A percentile compares a stretch with the other conserved stretches of the same genome.
phyloP scores from a whole-genome alignment of 805 yeast species.

The Sugiyamaella smithiae region DNA sequence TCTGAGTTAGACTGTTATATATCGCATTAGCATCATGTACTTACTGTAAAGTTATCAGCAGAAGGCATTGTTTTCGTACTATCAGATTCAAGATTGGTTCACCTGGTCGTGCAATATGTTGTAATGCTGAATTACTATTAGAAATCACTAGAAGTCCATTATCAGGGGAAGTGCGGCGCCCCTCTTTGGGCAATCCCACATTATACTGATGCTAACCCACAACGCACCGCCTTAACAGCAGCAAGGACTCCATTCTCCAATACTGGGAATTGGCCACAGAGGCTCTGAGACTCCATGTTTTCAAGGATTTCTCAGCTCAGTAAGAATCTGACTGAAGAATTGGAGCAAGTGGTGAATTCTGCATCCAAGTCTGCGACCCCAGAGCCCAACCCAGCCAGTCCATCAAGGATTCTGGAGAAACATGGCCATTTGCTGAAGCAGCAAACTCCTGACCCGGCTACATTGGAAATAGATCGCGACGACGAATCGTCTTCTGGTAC shows the following conservation, averaged over 20 bases:
- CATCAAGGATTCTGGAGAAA: conserved; percentile 14
- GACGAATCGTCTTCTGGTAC: background rate
- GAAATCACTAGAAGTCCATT: background rate
- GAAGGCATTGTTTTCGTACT: conserved; percentile 17
- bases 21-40: conserved; percentile 1
- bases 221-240: too few species aligned
- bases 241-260: too few species aligned
- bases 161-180: background rate
- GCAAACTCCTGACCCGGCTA: conserved; percentile 23
- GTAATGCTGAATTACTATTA: too few species aligned
- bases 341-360: conserved; percentile 40
- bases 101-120: too few species aligned
- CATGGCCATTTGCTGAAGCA: conserved; percentile 16
- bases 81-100: too few species aligned
- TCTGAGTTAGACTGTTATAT: conserved; percentile 34
- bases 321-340: conserved; percentile 61
- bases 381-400: conserved; percentile 6
- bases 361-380: conserved; percentile 10
- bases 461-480: conserved; percentile 19
- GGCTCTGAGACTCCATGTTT: too few species aligned
- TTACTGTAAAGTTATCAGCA: conserved; percentile 21
- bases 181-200: background rate
- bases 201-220: background rate
- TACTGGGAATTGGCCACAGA: too few species aligned
- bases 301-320: conserved; percentile 59